Percentiles rank a stretch among this genome's conserved stretches.
Evolutionary conservation across 2,329 filamentous ascomycete genomes (phyloP).

Genomic region (Fusarium sp.): DNA sequence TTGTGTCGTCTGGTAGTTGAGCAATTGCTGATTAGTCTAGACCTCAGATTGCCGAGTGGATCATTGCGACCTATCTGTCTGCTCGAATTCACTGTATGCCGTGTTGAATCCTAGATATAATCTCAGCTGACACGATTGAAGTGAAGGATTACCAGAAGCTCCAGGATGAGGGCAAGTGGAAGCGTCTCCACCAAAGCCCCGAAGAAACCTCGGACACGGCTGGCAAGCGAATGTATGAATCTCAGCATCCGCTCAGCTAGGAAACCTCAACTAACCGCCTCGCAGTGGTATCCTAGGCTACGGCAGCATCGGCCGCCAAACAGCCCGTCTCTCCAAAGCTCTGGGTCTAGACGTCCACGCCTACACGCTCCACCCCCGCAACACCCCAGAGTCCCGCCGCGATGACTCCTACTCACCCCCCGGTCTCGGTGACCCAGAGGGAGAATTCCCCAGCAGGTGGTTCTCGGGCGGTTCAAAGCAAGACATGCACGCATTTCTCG

Average conservation of each 20-base stretch:
- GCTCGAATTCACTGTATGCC: conserved; percentile 58
- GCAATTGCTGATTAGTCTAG: conserved; percentile 43
- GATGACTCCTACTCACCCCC: conserved; percentile 74
- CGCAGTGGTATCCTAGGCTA: conserved; percentile 62
- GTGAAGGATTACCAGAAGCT: conserved; percentile 57
- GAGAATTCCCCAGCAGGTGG: conserved; percentile 60
- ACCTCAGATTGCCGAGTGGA: conserved; percentile 67
- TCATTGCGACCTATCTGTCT: conserved; percentile 61
- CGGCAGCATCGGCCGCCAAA: conserved; percentile 63
- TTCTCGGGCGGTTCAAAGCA: conserved; percentile 56
- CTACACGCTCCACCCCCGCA: conserved; percentile 75
- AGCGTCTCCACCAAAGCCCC: conserved; percentile 39
- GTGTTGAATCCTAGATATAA: neutral
- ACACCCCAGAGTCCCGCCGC: conserved; percentile 68
- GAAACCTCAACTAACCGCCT: neutral
- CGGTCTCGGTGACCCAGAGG: conserved; percentile 66
- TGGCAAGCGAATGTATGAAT: conserved; percentile 58
- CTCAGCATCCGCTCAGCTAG: accelerated
- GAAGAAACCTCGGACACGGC: conserved; percentile 55
- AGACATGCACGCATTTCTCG: conserved; percentile 61
- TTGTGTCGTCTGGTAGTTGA: accelerated
- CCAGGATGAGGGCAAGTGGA: conserved; percentile 57
- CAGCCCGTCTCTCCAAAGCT: conserved; percentile 65
- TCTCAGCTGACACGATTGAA: conserved; percentile 20
- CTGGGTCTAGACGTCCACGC: conserved; percentile 78